Percentiles rank a stretch among this genome's conserved stretches.
phyloP scores from a whole-genome alignment of 2,329 filamentous ascomycete species.

The Sarocladium oryzae region DNA sequence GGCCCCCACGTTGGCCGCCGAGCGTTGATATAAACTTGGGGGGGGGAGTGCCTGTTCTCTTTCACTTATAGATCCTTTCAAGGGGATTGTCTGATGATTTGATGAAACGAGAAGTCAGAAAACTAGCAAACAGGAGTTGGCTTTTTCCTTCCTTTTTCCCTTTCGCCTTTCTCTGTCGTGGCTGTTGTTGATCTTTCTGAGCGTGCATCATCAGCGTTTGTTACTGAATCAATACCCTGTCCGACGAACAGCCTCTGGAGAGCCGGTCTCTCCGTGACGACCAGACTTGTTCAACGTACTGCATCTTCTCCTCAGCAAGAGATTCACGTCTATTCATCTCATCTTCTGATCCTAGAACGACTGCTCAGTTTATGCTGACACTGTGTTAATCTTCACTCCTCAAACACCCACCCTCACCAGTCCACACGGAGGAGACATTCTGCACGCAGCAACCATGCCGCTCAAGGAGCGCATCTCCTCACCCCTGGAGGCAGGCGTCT shows the following conservation, averaged over 20 bases:
- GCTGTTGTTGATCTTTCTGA: background rate
- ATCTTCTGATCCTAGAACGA: background rate
- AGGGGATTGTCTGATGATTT: too few relatives aligned
- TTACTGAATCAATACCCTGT: too few relatives aligned
- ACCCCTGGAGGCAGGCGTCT: slow-evolving; percentile 56
- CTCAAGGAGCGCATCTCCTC: slow-evolving; percentile 54
- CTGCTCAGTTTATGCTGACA: background rate
- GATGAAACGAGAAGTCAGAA: too few relatives aligned
- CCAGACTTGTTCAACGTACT: background rate
- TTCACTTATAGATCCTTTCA: too few relatives aligned
- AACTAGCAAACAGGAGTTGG: too few relatives aligned
- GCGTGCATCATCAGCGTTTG: too few relatives aligned
- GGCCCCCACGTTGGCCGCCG: too few relatives aligned
- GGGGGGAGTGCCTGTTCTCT: too few relatives aligned
- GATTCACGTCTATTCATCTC: background rate
- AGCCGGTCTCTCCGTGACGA: background rate
- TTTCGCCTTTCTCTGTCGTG: background rate
- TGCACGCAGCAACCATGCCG: slow-evolving; percentile 26
- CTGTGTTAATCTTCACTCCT: background rate
- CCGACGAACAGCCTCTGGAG: background rate
- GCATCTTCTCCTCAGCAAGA: background rate
- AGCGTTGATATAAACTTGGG: too few relatives aligned
- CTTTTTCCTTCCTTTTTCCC: too few relatives aligned
- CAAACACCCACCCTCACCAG: too few relatives aligned
- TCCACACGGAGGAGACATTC: background rate